Evolutionary conservation across 2,329 filamentous ascomycete species (phyloP).

Genomic region (Colletotrichum gloeosporioides): DNA sequence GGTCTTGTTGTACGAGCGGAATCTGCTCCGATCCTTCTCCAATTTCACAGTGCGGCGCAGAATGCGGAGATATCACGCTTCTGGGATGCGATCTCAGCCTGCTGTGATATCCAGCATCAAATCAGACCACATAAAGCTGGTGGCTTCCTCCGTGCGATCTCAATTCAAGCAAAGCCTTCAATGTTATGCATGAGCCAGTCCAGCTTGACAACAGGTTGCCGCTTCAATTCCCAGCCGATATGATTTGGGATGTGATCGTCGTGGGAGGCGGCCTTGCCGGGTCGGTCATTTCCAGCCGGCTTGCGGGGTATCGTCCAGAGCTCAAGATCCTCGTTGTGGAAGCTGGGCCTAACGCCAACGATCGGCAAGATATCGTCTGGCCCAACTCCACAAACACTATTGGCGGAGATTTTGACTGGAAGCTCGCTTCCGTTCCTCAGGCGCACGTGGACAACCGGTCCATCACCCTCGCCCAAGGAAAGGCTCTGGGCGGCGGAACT

Average conservation of each 20-base stretch:
- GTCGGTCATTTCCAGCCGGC: constrained; percentile 38
- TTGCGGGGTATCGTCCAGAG: constrained; percentile 27
- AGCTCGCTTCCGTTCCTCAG: constrained; percentile 37
- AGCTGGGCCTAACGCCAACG: constrained; percentile 37
- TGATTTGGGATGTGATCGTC: constrained; percentile 39
- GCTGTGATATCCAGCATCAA: neutral
- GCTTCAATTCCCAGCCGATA: neutral
- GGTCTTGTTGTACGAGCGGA: neutral
- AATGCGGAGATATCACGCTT: neutral
- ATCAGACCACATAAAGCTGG: neutral
- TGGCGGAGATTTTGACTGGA: constrained; percentile 38
- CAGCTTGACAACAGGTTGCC: neutral
- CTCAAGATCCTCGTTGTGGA: constrained; percentile 42
- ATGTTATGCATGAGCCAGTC: neutral
- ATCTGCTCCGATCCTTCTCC: neutral
- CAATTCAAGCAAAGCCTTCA: neutral
- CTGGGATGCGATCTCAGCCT: neutral
- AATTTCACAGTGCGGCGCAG: neutral
- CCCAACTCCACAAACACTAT: constrained; percentile 32
- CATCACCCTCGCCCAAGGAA: constrained; percentile 35
- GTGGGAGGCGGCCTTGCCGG: constrained; percentile 43
- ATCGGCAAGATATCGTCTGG: constrained; percentile 29
- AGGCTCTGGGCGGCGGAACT: constrained; percentile 45
- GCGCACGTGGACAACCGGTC: constrained; percentile 27
- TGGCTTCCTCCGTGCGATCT: neutral